Evolutionary conservation across 2,329 filamentous ascomycete genomes (phyloP).

Genomic region (Teratosphaeria gauchensis): DNA sequence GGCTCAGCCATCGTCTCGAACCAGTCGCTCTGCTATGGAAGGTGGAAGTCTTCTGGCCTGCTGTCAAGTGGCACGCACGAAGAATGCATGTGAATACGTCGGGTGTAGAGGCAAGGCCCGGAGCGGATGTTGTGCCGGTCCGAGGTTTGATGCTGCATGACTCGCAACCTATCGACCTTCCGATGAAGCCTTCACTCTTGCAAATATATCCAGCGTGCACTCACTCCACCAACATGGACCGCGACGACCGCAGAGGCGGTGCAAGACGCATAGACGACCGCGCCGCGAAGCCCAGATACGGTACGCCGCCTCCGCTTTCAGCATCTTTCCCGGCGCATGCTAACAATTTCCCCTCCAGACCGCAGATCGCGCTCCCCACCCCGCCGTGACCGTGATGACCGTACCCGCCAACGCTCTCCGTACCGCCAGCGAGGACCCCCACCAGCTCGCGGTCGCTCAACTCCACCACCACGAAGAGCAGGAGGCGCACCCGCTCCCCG

Average conservation of each 20-base stretch:
- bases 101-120: not conserved
- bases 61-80: not conserved
- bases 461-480: constrained; percentile 4
- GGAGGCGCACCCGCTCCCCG: constrained; percentile 7
- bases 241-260: constrained; percentile 16
- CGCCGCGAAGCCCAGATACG: constrained; percentile 18
- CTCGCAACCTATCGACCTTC: not conserved
- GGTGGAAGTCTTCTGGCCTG: not conserved
- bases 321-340: not conserved
- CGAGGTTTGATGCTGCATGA: not conserved
- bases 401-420: constrained; percentile 20
- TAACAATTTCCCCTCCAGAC: constrained; percentile 13
- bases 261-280: constrained; percentile 17
- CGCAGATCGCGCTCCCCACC: constrained; percentile 22
- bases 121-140: not conserved
- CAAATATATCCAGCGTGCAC: not conserved
- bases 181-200: not conserved
- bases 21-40: not conserved
- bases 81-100: not conserved
- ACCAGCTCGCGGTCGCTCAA: not conserved
- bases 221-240: constrained; percentile 12
- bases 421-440: constrained; percentile 2
- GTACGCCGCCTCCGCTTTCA: constrained; percentile 5
- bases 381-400: constrained; percentile 20
- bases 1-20: not conserved